phyloP scores from a whole-genome alignment of 306 rosid genomes.

The Corylus heterophylla region DNA sequence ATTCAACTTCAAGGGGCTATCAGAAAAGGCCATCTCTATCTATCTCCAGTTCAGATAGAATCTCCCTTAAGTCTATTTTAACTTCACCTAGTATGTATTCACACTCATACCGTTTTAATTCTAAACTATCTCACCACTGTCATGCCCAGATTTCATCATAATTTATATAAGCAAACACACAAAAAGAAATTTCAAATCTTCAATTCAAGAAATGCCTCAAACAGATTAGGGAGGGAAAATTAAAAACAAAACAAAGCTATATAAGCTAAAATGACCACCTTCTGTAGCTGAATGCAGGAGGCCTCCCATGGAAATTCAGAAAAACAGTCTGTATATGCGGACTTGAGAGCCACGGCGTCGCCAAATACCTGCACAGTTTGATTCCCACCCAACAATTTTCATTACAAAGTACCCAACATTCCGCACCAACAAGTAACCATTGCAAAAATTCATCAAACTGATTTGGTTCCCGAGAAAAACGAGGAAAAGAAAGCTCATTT shows the following conservation, averaged over 20 bases:
- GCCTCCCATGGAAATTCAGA: slow-evolving; percentile 60
- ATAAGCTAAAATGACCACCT: slow-evolving; percentile 37
- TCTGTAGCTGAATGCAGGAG: slow-evolving; percentile 68
- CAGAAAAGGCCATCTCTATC: neutral
- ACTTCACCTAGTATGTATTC: neutral
- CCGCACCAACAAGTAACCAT: neutral
- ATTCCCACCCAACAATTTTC: neutral
- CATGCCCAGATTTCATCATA: neutral
- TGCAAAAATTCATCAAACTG: neutral
- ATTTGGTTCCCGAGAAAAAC: neutral
- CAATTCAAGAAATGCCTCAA: neutral
- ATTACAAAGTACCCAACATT: neutral
- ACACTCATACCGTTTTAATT: neutral
- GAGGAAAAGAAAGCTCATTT: neutral
- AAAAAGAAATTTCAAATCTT: neutral
- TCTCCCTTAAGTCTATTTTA: neutral
- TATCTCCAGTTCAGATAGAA: neutral
- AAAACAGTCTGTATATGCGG: slow-evolving; percentile 86
- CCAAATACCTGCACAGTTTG: slow-evolving; percentile 41
- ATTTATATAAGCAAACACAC: neutral
- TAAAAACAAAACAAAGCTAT: neutral
- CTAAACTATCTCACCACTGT: neutral
- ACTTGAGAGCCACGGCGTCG: slow-evolving; percentile 84
- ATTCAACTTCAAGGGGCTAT: neutral
- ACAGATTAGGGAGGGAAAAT: neutral